phyloP scores from a whole-genome alignment of 371 early-diverging fungal genomes.

The Capillidium heterosporum region DNA sequence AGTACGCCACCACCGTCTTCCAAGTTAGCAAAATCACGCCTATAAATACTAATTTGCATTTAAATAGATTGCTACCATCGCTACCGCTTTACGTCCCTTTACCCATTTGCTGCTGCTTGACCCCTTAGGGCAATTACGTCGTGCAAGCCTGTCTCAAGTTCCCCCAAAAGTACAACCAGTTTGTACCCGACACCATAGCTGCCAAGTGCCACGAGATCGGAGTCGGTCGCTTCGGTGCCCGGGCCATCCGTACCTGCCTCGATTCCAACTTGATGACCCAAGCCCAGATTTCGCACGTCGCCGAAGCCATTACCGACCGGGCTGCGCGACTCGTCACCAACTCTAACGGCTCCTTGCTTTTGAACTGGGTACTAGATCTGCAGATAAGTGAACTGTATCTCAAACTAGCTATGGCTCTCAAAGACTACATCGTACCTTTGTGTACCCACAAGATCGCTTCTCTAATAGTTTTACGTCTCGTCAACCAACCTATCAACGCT shows the following conservation, averaged over 20 bases:
- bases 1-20: constrained; percentile 42
- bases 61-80: constrained; percentile 49
- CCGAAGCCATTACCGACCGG: constrained; percentile 63
- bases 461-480: constrained; percentile 63
- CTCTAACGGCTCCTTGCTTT: constrained; percentile 74
- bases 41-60: constrained; percentile 10
- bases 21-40: neutral
- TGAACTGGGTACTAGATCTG: constrained; percentile 87
- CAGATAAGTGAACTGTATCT: constrained; percentile 54
- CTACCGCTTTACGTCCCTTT: constrained; percentile 45
- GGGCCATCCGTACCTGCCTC: constrained; percentile 88
- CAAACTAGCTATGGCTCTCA: constrained; percentile 30
- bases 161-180: constrained; percentile 59
- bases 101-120: constrained; percentile 80
- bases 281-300: constrained; percentile 67
- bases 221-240: constrained; percentile 85
- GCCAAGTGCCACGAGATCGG: constrained; percentile 75
- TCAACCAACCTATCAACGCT: constrained; percentile 67
- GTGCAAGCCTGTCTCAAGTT: constrained; percentile 87
- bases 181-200: constrained; percentile 83
- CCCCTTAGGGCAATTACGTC: constrained; percentile 96
- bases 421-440: constrained; percentile 34
- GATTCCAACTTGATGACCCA: constrained; percentile 67
- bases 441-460: constrained; percentile 83
- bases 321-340: constrained; percentile 63